Percentiles rank a stretch among this genome's conserved stretches.
Evolutionary conservation across 345 rosid species (phyloP).

Genomic region (Salix koriyanagi): DNA sequence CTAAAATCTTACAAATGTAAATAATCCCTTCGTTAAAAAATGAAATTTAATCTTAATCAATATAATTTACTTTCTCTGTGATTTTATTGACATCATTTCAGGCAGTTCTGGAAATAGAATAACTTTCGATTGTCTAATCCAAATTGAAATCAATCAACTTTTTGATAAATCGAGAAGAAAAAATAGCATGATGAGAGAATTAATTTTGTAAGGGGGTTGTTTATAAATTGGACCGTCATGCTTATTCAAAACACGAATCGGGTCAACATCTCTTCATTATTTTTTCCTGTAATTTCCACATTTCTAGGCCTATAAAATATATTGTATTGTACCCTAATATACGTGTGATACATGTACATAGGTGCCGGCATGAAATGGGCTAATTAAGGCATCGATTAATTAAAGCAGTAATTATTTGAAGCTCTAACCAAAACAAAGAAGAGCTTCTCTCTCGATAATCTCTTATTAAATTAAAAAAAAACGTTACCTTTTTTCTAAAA

Average conservation of each 20-base stretch:
- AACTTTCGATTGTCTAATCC: neutral
- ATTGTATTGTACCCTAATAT: too few relatives aligned
- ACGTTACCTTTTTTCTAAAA: neutral
- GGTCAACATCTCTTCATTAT: constrained; percentile 1
- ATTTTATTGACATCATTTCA: neutral
- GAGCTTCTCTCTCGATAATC: neutral
- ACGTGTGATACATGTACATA: too few relatives aligned
- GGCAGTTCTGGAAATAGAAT: neutral
- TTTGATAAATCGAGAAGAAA: neutral
- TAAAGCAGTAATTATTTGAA: neutral
- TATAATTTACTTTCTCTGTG: too few relatives aligned
- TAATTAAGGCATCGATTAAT: neutral
- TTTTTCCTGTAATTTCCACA: neutral
- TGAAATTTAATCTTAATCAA: too few relatives aligned
- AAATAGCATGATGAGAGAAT: neutral
- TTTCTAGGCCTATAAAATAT: constrained; percentile 4
- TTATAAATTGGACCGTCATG: neutral
- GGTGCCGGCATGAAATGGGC: neutral
- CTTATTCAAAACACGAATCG: neutral
- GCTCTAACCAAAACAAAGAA: neutral
- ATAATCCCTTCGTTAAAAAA: too few relatives aligned
- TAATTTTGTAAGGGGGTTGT: too few relatives aligned
- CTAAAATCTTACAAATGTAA: neutral
- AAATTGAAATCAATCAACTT: neutral
- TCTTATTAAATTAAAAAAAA: neutral